Evolutionary conservation across 2,329 filamentous ascomycete genomes (phyloP).

Genomic region (Aspergillus sclerotialis): DNA sequence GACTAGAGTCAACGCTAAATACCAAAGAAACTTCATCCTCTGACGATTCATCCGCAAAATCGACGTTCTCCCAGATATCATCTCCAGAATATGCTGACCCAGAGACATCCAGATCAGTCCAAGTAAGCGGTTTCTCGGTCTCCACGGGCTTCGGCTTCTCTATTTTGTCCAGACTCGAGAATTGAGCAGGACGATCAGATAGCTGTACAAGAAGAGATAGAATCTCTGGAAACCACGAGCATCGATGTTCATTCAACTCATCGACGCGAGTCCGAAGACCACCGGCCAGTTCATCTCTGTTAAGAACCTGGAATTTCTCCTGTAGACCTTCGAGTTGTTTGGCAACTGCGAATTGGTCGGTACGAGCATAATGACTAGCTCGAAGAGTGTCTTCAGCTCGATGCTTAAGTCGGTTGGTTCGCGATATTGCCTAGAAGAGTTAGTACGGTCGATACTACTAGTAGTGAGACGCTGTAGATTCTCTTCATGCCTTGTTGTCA

Average conservation of each 20-base stretch:
- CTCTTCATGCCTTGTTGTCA: conserved; percentile 43
- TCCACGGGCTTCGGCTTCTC: conserved; percentile 46
- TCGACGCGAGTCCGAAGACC: conserved; percentile 54
- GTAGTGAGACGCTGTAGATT: conserved; percentile 2
- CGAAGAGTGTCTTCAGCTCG: conserved; percentile 28
- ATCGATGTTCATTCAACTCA: conserved; percentile 48
- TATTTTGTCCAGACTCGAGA: conserved; percentile 60
- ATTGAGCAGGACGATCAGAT: conserved; percentile 69
- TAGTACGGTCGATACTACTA: conserved; percentile 5
- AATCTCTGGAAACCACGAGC: conserved; percentile 70
- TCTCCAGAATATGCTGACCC: conserved; percentile 58
- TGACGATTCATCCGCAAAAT: conserved; percentile 32
- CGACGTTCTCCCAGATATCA: conserved; percentile 35
- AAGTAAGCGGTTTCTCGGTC: conserved; percentile 52
- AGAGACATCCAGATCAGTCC: conserved; percentile 71
- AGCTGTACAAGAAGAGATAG: conserved; percentile 72
- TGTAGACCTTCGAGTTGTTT: conserved; percentile 63
- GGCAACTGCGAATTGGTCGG: conserved; percentile 68
- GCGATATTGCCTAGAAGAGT: conserved; percentile 20
- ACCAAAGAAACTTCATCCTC: conserved; percentile 31
- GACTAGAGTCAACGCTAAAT: conserved; percentile 24
- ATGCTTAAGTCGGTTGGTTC: conserved; percentile 22
- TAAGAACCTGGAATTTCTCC: conserved; percentile 77
- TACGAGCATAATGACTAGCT: conserved; percentile 50
- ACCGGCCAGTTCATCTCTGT: conserved; percentile 72